Conservation (phyloP, 805 yeast species). For the Saitoella complicata region DNA sequence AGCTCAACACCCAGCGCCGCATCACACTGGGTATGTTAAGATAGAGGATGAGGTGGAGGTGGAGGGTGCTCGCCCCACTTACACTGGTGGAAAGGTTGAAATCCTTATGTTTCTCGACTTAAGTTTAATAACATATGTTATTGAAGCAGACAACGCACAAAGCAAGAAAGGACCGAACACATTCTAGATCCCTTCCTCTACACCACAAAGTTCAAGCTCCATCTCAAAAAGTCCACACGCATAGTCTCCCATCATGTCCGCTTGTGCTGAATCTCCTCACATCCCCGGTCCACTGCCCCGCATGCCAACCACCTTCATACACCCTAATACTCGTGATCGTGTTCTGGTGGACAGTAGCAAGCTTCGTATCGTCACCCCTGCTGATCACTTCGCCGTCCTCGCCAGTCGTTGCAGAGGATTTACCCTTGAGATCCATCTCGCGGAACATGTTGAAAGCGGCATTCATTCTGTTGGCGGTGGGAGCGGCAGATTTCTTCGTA, state of each 20-base stretch:
- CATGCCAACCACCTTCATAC: conserved; percentile 20
- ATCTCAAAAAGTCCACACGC: conserved; percentile 35
- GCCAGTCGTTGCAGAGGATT: conserved; percentile 27
- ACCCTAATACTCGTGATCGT: conserved; percentile 54
- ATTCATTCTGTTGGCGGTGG: conserved; percentile 44
- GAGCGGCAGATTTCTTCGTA: conserved; percentile 30
- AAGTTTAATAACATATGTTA: conserved; percentile 2
- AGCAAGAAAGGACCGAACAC: no score
- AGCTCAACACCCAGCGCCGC: no score
- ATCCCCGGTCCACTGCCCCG: conserved; percentile 21
- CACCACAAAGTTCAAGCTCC: conserved; percentile 13
- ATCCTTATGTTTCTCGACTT: no score
- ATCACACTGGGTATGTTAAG: no score
- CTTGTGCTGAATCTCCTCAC: conserved; percentile 41
- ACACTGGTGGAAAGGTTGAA: no score
- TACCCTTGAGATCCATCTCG: conserved; percentile 89
- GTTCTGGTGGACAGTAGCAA: conserved; percentile 79
- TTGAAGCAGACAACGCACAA: no score
- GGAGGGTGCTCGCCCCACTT: no score
- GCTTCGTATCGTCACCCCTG: conserved; percentile 25
- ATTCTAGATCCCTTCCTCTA: no score
- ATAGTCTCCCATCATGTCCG: conserved; percentile 70
- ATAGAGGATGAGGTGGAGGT: no score
- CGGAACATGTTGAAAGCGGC: conserved; percentile 56
- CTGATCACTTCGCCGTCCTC: no score